These are phyloP conservation scores for Quercus engelmannii DNA, from an alignment of 306 rosid species.

Conservation along the genomic window DNA sequence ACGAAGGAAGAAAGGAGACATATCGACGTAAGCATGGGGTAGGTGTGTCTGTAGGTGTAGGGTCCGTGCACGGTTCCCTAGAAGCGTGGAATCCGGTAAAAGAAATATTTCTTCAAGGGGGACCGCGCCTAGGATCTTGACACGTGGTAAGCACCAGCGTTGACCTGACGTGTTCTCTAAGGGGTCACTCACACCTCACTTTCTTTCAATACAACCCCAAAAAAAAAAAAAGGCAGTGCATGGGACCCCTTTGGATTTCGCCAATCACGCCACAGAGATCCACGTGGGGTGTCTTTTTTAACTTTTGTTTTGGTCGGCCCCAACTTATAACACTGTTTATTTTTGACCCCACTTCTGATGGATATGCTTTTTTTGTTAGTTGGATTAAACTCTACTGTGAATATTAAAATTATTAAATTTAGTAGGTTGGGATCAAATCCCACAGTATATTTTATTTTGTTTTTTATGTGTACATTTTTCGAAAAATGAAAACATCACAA, in stretches of 20 bases:
- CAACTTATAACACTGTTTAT: background rate
- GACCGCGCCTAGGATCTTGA: slow-evolving; percentile 1
- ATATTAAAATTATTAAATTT: too few relatives aligned
- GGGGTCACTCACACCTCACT: background rate
- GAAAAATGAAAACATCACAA: too few relatives aligned
- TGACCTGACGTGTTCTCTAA: background rate
- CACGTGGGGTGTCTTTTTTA: slow-evolving; percentile 21
- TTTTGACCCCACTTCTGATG: background rate
- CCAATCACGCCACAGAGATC: slow-evolving; percentile 3
- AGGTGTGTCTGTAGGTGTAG: background rate
- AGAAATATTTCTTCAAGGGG: slow-evolving; percentile 1
- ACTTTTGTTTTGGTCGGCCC: slow-evolving; percentile 8
- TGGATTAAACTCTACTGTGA: too few relatives aligned
- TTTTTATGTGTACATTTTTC: too few relatives aligned
- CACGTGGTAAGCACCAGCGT: slow-evolving; percentile 18
- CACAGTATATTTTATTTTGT: too few relatives aligned
- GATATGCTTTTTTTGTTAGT: too few relatives aligned
- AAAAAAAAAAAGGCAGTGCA: background rate
- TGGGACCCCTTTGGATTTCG: background rate
- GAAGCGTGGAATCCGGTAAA: slow-evolving; percentile 6
- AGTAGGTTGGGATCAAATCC: too few relatives aligned
- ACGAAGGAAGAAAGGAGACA: background rate
- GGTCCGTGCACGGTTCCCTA: slow-evolving; percentile 9
- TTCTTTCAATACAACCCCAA: too few relatives aligned
- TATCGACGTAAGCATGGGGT: background rate